A percentile compares a stretch with the other conserved stretches of the same genome.
phyloP scores from a whole-genome alignment of 176 grass and related monocot species.

The barley (Hordeum vulgare) region DNA sequence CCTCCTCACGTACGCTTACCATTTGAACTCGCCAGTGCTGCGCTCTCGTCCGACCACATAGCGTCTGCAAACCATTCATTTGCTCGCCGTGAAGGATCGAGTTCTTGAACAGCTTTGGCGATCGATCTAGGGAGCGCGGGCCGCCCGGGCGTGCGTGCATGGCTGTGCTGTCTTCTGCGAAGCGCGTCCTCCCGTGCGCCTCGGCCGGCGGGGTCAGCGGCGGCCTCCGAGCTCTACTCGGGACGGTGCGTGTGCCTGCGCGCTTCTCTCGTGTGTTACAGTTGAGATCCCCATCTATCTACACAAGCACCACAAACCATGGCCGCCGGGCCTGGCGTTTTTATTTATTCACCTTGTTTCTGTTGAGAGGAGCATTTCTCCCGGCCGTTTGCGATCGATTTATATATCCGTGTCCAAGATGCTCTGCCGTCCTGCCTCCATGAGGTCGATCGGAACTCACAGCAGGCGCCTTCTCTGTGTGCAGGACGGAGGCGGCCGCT shows the following conservation, averaged over 20 bases:
- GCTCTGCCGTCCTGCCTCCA: background rate
- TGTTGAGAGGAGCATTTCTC: background rate
- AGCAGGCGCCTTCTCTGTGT: background rate
- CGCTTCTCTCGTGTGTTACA: background rate
- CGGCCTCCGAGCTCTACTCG: background rate
- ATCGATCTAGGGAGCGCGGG: background rate
- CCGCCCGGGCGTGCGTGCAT: background rate
- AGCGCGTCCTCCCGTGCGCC: conserved; percentile 2
- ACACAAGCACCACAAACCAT: background rate
- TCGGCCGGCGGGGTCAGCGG: background rate
- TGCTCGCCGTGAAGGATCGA: background rate
- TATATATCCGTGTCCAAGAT: background rate
- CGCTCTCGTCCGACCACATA: background rate
- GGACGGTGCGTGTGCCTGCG: conserved; percentile 37
- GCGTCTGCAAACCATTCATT: too few relatives aligned
- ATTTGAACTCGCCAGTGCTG: background rate
- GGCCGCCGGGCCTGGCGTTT: background rate
- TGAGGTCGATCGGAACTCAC: conserved; percentile 2
- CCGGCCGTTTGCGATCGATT: background rate
- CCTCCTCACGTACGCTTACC: background rate
- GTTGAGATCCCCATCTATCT: background rate
- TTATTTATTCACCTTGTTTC: background rate
- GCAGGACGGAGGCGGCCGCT: conserved; percentile 24
- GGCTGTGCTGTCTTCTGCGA: conserved; percentile 20
- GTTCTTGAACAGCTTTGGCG: background rate